Conservation (phyloP, 2,329 filamentous ascomycete genomes). For the Gaeumannomyces tritici region DNA sequence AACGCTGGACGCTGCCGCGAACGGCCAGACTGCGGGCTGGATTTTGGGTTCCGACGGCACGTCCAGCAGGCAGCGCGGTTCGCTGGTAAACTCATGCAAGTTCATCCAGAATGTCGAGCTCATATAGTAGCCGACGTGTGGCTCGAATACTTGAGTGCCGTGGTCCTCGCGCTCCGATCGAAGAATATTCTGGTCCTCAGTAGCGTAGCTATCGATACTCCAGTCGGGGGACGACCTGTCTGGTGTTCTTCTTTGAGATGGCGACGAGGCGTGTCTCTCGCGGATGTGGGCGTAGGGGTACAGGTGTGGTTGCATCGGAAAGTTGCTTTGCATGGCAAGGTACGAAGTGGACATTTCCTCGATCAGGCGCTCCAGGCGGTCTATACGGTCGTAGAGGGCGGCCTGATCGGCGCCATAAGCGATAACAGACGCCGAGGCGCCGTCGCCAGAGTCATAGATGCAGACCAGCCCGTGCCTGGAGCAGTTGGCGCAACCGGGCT, state of each 20-base stretch:
- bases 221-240: background rate
- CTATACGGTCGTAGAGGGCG: background rate
- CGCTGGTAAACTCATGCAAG: conserved; percentile 1
- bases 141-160: background rate
- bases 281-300: background rate
- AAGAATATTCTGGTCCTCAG: background rate
- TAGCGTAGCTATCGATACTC: background rate
- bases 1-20: background rate
- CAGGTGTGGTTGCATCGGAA: background rate
- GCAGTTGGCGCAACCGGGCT: background rate
- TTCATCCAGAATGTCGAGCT: conserved; percentile 1
- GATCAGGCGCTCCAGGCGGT: conserved; percentile 1
- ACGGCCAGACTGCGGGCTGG: background rate
- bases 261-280: background rate
- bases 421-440: background rate
- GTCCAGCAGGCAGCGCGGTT: background rate
- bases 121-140: background rate
- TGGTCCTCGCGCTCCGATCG: background rate
- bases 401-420: background rate
- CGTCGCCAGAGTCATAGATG: background rate
- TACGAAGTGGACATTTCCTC: background rate
- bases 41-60: background rate
- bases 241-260: background rate
- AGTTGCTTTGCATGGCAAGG: background rate
- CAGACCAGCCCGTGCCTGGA: background rate